These are phyloP conservation scores for Mycena epipterygia DNA, from an alignment of 768 basidiomycete genomes.

Conservation along the genomic window DNA sequence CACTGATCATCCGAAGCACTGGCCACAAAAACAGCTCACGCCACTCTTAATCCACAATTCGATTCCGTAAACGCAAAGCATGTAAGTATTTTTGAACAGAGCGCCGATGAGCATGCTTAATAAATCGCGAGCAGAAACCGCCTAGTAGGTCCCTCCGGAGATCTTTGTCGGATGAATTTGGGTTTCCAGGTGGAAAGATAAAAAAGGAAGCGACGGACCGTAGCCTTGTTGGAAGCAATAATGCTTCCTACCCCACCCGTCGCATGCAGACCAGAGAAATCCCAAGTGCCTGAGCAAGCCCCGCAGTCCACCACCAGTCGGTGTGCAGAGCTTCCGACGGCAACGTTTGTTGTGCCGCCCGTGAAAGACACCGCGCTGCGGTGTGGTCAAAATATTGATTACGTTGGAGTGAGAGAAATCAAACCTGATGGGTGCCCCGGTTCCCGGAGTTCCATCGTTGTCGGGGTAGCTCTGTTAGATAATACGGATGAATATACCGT, in stretches of 20 bases:
- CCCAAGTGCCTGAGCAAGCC: slow-evolving; percentile 59
- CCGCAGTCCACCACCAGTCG: slow-evolving; percentile 58
- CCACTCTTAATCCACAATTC: no score
- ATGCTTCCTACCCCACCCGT: slow-evolving; percentile 49
- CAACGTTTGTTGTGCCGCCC: slow-evolving; percentile 47
- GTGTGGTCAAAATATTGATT: not conserved
- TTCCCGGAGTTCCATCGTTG: slow-evolving; percentile 56
- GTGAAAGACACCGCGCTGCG: slow-evolving; percentile 51
- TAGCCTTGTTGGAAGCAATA: slow-evolving; percentile 28
- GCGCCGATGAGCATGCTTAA: no score
- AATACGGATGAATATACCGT: no score
- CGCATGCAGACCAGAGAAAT: slow-evolving; percentile 55
- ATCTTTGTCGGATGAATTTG: slow-evolving; percentile 5
- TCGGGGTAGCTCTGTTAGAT: slow-evolving; percentile 66
- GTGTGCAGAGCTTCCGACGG: slow-evolving; percentile 48
- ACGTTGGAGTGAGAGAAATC: slow-evolving; percentile 47
- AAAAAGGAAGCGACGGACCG: not conserved
- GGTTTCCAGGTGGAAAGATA: not conserved
- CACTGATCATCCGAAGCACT: no score
- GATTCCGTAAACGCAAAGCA: no score
- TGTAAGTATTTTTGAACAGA: no score
- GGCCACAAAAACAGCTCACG: no score
- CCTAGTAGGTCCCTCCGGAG: slow-evolving; percentile 21
- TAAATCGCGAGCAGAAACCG: no score
- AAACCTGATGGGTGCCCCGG: slow-evolving; percentile 52